Evolutionary conservation across 1,284 basidiomycete genomes (phyloP).

Genomic region (Moesziomyces globuligerus): DNA sequence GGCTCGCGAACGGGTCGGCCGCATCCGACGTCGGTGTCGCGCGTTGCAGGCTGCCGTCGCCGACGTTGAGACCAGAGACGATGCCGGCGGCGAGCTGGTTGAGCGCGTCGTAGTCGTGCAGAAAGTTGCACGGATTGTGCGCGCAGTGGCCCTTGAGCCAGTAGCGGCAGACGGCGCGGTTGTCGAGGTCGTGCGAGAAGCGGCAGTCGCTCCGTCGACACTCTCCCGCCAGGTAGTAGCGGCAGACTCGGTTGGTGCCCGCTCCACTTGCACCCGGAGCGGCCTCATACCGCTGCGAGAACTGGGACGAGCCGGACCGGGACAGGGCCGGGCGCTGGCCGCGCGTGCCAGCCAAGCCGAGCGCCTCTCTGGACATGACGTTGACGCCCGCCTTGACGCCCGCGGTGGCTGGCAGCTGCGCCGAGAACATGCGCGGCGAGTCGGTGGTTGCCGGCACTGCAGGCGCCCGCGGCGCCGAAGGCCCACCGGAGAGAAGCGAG

Average conservation of each 20-base stretch:
- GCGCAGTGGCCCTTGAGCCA: constrained; percentile 89
- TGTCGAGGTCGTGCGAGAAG: constrained; percentile 73
- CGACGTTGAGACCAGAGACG: constrained; percentile 63
- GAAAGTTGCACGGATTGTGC: constrained; percentile 63
- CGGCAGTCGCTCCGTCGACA: constrained; percentile 95
- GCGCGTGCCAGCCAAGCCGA: constrained; percentile 19
- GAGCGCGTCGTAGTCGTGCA: constrained; percentile 71
- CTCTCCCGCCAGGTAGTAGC: constrained; percentile 96
- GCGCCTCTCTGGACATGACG: constrained; percentile 50
- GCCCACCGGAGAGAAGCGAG: constrained; percentile 29
- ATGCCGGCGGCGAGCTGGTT: constrained; percentile 72
- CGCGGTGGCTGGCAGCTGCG: constrained; percentile 36
- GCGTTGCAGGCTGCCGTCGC: constrained; percentile 60
- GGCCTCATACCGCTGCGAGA: constrained; percentile 17
- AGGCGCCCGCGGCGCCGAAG: constrained; percentile 4
- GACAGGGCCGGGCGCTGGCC: constrained; percentile 23
- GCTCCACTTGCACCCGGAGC: constrained; percentile 9
- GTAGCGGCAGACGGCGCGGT: constrained; percentile 86
- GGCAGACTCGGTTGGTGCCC: constrained; percentile 74
- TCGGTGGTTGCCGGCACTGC: neutral
- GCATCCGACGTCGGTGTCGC: constrained; percentile 68
- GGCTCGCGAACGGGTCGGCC: neutral
- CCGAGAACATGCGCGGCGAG: constrained; percentile 18
- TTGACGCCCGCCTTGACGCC: constrained; percentile 51
- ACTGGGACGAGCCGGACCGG: constrained; percentile 25